phyloP scores from a whole-genome alignment of 139 green algal species.

The Asterochloris sp. region DNA sequence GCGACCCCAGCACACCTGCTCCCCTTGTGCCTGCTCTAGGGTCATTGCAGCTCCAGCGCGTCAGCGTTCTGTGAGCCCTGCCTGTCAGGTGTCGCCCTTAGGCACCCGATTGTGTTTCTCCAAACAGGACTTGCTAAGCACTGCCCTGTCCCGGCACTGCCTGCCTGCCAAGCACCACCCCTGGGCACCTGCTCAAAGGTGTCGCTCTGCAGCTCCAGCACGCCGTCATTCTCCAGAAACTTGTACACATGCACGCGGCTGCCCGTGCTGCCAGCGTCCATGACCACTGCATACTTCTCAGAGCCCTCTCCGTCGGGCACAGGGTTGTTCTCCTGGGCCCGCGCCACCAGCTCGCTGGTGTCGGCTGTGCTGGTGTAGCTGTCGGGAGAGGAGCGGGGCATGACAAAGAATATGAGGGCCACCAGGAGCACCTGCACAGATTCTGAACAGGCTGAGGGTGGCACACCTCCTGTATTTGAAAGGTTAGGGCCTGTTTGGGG shows the following conservation, averaged over 20 bases:
- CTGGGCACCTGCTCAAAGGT: conserved; percentile 72
- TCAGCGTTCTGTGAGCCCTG: no score
- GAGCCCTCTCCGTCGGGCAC: not conserved
- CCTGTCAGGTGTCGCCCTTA: no score
- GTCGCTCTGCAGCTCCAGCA: conserved; percentile 73
- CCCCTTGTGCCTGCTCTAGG: no score
- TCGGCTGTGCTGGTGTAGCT: not conserved
- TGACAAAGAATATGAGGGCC: conserved; percentile 9
- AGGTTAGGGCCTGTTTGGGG: no score
- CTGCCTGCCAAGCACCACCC: no score
- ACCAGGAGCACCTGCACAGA: conserved; percentile 22
- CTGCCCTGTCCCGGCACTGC: no score
- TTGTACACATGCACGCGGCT: conserved; percentile 94
- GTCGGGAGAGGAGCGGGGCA: not conserved
- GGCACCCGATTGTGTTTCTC: no score
- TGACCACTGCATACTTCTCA: conserved; percentile 79
- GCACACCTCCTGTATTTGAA: not conserved
- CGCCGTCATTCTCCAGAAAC: conserved; percentile 55
- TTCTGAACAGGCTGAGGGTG: not conserved
- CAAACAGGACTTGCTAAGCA: no score
- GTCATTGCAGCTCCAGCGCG: no score
- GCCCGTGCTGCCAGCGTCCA: conserved; percentile 92
- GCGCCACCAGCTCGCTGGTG: conserved; percentile 1
- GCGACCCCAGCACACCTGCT: no score
- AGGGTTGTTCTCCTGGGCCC: conserved; percentile 10